These are phyloP conservation scores for Sphaerulina vaccinii DNA, from an alignment of 2,329 filamentous ascomycete species.

Conservation along the genomic window DNA sequence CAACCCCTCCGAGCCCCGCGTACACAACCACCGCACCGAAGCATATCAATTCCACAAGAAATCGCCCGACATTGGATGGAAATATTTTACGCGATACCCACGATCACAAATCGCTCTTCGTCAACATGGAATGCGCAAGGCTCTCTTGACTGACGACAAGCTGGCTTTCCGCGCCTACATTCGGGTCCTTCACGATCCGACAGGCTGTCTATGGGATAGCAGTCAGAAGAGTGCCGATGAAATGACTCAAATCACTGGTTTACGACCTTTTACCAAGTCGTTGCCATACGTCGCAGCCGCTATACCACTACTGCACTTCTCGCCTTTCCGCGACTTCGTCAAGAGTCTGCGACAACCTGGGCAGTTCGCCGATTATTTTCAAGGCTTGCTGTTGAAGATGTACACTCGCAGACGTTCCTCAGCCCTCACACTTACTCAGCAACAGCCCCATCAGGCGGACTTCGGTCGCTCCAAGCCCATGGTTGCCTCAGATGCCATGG, in stretches of 20 bases:
- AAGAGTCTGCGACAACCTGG: conserved; percentile 41
- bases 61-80: conserved; percentile 64
- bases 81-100: conserved; percentile 56
- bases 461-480: conserved; percentile 17
- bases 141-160: conserved; percentile 60
- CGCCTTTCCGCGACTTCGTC: conserved; percentile 58
- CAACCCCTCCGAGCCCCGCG: conserved; percentile 62
- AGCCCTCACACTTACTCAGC: too few relatives aligned
- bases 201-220: conserved; percentile 61
- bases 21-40: conserved; percentile 56
- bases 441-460: too few relatives aligned
- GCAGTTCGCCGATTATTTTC: conserved; percentile 19
- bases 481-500: conserved; percentile 26
- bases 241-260: conserved; percentile 56
- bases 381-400: conserved; percentile 33
- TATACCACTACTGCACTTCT: conserved; percentile 58
- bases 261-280: conserved; percentile 47
- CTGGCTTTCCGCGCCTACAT: conserved; percentile 63
- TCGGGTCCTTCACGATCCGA: conserved; percentile 60
- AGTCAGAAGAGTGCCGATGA: conserved; percentile 16
- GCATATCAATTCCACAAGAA: conserved; percentile 59
- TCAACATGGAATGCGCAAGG: conserved; percentile 57
- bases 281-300: conserved; percentile 50
- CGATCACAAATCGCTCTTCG: conserved; percentile 59
- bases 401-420: conserved; percentile 28